Evolutionary conservation across 306 rosid species (phyloP).

Genomic region (Fagus crenata): DNA sequence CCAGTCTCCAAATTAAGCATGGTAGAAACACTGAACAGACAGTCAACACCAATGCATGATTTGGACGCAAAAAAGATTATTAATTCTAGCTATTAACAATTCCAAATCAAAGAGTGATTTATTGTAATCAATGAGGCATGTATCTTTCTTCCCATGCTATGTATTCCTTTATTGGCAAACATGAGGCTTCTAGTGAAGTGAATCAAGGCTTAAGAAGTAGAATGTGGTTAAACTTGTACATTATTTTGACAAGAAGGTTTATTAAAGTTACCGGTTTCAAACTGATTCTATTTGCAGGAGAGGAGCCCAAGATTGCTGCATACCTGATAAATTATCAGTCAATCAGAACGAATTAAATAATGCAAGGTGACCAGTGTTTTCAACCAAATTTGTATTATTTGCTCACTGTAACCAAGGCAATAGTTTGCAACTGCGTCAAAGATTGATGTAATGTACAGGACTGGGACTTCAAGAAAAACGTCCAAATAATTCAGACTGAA

Average conservation of each 20-base stretch:
- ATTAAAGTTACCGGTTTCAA: constrained; percentile 61
- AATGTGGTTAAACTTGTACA: neutral
- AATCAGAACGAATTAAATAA: constrained; percentile 16
- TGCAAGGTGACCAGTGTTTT: constrained; percentile 17
- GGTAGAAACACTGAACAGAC: neutral
- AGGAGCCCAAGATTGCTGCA: constrained; percentile 91
- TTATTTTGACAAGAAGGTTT: neutral
- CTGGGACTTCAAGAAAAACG: neutral
- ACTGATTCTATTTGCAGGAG: constrained; percentile 60
- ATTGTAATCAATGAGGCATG: neutral
- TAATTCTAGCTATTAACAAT: neutral
- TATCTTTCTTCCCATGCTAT: neutral
- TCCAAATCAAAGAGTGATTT: neutral
- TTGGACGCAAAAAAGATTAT: neutral
- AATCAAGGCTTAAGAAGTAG: neutral
- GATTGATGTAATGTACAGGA: neutral
- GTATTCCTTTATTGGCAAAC: neutral
- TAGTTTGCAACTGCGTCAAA: neutral
- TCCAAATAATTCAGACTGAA: constrained; percentile 22
- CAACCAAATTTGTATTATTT: neutral
- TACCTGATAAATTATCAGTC: constrained; percentile 57
- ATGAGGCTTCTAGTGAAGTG: neutral
- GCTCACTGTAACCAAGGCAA: constrained; percentile 1
- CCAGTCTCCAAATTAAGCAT: neutral
- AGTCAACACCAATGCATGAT: neutral